phyloP scores from a whole-genome alignment of 2,329 filamentous ascomycete species.

The Beauveria sp. region DNA sequence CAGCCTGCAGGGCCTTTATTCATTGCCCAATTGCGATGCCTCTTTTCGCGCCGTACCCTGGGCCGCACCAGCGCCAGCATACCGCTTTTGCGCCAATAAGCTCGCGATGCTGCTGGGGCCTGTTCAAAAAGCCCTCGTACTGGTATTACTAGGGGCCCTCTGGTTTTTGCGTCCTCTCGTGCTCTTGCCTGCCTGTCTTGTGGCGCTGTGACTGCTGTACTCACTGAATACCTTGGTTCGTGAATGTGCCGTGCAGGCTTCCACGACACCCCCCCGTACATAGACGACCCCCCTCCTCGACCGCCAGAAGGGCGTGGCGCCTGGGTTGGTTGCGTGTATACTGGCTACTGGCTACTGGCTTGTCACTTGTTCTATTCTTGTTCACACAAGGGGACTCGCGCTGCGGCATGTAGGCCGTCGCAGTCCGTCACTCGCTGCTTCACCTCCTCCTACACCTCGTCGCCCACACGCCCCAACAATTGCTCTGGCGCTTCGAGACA shows the following conservation, averaged over 20 bases:
- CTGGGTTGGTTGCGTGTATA: not conserved
- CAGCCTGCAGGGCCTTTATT: not conserved
- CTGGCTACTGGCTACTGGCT: not conserved
- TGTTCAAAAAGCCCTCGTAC: not conserved
- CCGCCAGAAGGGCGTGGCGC: not conserved
- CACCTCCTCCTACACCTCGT: not conserved
- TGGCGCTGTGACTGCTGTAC: not conserved
- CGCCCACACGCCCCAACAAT: conserved; percentile 1
- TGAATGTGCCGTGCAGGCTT: conserved; percentile 5
- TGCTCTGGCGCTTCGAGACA: conserved; percentile 4
- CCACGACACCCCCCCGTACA: not conserved
- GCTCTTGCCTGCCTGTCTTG: not conserved
- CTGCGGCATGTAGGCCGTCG: not conserved
- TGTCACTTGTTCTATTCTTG: conserved; percentile 7
- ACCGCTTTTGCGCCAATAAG: conserved; percentile 9
- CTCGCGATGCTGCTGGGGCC: not conserved
- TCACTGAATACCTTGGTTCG: not conserved
- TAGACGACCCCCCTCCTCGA: not conserved
- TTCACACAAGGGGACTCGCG: not conserved
- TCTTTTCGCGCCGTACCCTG: conserved; percentile 12
- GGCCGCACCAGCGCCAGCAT: conserved; percentile 5
- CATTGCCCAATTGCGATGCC: conserved; percentile 1
- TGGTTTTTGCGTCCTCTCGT: not conserved
- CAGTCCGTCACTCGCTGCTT: not conserved
- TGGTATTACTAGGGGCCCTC: not conserved